phyloP scores from a whole-genome alignment of 2,329 filamentous ascomycete genomes.

The Coniochaeta prunicola region DNA sequence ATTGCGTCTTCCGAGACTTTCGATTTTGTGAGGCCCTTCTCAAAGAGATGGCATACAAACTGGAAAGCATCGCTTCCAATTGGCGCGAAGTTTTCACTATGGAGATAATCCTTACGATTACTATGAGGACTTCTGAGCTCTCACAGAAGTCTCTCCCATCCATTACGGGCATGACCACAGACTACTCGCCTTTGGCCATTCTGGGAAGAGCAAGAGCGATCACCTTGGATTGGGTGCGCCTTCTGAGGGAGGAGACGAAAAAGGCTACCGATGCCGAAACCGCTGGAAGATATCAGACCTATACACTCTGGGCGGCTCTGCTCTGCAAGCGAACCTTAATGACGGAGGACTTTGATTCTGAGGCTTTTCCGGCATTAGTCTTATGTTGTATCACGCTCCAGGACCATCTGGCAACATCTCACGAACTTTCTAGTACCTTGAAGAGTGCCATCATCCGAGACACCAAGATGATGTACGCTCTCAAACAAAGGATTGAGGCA shows the following conservation, averaged over 20 bases:
- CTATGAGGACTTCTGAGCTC: slow-evolving; percentile 26
- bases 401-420: slow-evolving; percentile 10
- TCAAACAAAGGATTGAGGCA: slow-evolving; percentile 24
- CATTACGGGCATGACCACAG: not conserved
- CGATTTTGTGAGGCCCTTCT: slow-evolving; percentile 41
- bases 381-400: slow-evolving; percentile 16
- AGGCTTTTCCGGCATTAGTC: slow-evolving; percentile 1
- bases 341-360: not conserved
- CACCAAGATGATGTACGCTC: slow-evolving; percentile 30
- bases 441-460: slow-evolving; percentile 35
- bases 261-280: slow-evolving; percentile 26
- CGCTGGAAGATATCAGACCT: slow-evolving; percentile 30
- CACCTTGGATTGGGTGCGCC: slow-evolving; percentile 40
- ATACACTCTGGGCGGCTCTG: slow-evolving; percentile 47
- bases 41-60: slow-evolving; percentile 32
- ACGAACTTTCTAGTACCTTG: not conserved
- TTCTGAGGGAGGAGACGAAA: slow-evolving; percentile 37
- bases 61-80: slow-evolving; percentile 41
- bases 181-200: slow-evolving; percentile 12
- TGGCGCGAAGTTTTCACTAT: slow-evolving; percentile 54
- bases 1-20: slow-evolving; percentile 40
- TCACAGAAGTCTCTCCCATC: slow-evolving; percentile 9
- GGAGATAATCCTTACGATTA: slow-evolving; percentile 47
- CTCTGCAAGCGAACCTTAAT: slow-evolving; percentile 39
- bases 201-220: slow-evolving; percentile 33